Base-by-base conservation (phyloP, 2,329 filamentous ascomycete species). In the Hymenoscyphus linearis region DNA sequence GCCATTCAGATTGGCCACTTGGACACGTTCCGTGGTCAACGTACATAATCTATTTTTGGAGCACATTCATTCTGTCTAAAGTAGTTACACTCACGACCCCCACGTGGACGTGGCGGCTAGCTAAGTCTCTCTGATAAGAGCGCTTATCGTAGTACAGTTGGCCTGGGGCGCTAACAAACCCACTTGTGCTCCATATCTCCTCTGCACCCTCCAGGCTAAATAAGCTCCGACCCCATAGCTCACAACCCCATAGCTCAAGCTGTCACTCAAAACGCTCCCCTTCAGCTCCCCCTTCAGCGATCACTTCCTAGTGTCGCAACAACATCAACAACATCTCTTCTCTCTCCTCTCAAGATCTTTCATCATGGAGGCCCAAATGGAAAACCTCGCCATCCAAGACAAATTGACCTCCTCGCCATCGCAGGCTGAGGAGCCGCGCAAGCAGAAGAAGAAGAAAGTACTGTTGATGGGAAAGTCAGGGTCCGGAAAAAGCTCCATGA, bases 401-500 rank as follows among this genome's bases (percentile, higher is more conserved):
- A 64, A 69, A 31, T 52, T 63, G 1, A 60, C 60, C 25, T 56
- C 62, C 4, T 68, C 69, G 2, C 67, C 68, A 16, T 64, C 62
- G n/a, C n/a, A n/a, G n/a, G n/a, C n/a, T 18, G 62, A 67, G 0
- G 71, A 72, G 60, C 66, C 69, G 6, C 68, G 69, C 16, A 88
- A 87, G 68, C 83, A 84, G 70, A 90, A 91, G 80, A 93, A 93
- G 82, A 91, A 90, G 79, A 93, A 93, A 82, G 89, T 93, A 57
- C 80, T 93, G 56, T 79, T 93, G 64, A 93, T 93, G 95, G 95
- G 95, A 69, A 97, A 97, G 80, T 96, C 91, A 65, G 95, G 95
- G 59, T 96, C 93, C 0, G 95, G 95, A 60, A 99, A 99, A 78
- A 97, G 93, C 50, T 97, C 92, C 60, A 99, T 99, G 95, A 85